Evolutionary conservation across 2,329 filamentous ascomycete species (phyloP).

Genomic region (Grosmannia huntii): DNA sequence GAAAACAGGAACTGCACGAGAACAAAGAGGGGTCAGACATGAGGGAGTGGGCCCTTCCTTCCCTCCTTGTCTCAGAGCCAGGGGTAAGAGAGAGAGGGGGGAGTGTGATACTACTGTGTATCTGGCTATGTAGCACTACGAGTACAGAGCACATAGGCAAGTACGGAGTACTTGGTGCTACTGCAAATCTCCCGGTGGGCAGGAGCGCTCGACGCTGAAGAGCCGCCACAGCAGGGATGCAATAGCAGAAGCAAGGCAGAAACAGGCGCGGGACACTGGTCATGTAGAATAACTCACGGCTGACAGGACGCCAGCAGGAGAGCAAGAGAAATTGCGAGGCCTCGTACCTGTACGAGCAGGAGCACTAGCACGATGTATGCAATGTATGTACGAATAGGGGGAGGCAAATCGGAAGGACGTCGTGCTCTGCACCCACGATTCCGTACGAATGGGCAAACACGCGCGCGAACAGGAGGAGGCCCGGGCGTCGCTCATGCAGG

Average conservation of each 20-base stretch:
- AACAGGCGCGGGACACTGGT: background rate
- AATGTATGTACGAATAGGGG: too few species aligned
- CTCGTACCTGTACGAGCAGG: too few species aligned
- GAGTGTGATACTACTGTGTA: background rate
- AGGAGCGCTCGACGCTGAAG: background rate
- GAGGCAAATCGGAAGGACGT: background rate
- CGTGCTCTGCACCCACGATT: too few species aligned
- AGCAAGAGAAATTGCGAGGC: too few species aligned
- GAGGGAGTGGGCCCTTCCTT: background rate
- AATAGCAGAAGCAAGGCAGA: background rate
- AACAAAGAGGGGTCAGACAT: background rate
- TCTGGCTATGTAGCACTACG: background rate
- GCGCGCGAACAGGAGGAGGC: background rate
- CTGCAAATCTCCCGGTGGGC: slow-evolving; percentile 1
- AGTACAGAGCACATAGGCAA: too few species aligned
- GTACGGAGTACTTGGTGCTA: too few species aligned
- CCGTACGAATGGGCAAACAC: too few species aligned
- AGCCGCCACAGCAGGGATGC: background rate
- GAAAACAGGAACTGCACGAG: slow-evolving; percentile 1
- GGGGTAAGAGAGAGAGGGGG: background rate
- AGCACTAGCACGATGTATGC: too few species aligned
- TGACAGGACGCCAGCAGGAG: background rate
- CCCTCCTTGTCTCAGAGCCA: slow-evolving; percentile 3
- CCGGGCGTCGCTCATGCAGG: background rate
- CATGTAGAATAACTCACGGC: background rate